Evolutionary conservation across 208 protist genomes (phyloP).

Genomic region (Lotmaria passim): DNA sequence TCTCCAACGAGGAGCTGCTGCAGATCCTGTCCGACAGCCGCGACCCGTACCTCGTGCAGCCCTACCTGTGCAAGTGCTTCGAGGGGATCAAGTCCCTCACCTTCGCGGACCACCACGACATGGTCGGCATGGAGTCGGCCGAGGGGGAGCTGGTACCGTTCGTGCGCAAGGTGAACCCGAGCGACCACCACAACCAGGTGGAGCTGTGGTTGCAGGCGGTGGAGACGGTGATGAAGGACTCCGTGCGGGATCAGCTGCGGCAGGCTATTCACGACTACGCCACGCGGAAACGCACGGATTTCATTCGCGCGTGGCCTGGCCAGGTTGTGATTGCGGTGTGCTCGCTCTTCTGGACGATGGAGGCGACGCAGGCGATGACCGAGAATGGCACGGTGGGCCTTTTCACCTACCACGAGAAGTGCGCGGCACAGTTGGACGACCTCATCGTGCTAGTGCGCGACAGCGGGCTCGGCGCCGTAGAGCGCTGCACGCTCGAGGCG

Average conservation of each 20-base stretch:
- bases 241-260: constrained; percentile 84
- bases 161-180: constrained; percentile 82
- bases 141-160: constrained; percentile 92
- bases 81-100: constrained; percentile 94
- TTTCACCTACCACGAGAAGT: constrained; percentile 90
- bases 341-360: constrained; percentile 94
- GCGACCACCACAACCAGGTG: constrained; percentile 90
- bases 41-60: constrained; percentile 95
- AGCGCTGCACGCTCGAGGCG: constrained; percentile 93
- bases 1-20: constrained; percentile 95
- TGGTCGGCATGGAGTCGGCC: constrained; percentile 91
- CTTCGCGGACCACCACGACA: constrained; percentile 93
- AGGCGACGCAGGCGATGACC: constrained; percentile 91
- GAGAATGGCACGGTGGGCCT: constrained; percentile 85
- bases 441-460: constrained; percentile 94
- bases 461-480: constrained; percentile 75
- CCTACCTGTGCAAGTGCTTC: constrained; percentile 97
- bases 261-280: constrained; percentile 89
- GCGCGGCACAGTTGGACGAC: constrained; percentile 87
- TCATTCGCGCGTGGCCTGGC: constrained; percentile 93
- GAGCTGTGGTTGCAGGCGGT: constrained; percentile 96
- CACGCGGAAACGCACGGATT: constrained; percentile 78
- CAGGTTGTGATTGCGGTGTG: constrained; percentile 93
- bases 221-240: constrained; percentile 92
- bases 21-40: constrained; percentile 97